A percentile compares a stretch with the other conserved stretches of the same genome.
Conservation (phyloP, 2,329 filamentous ascomycete species). For the Ascochyta koolunga region DNA sequence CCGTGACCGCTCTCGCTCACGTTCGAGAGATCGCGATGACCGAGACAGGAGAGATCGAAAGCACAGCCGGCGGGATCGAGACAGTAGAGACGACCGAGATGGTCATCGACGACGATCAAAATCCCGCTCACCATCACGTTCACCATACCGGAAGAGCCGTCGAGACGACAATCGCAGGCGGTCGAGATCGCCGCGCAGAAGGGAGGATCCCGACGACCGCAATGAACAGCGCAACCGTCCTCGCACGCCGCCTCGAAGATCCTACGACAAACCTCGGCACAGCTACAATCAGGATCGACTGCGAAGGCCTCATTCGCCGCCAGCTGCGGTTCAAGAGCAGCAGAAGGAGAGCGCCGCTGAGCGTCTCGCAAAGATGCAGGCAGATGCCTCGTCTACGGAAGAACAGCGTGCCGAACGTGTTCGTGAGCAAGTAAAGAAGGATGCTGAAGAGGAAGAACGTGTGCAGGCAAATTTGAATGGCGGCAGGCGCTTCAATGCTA, state of each 20-base stretch:
- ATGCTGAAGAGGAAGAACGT: slow-evolving; percentile 39
- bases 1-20: slow-evolving; percentile 46
- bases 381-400: slow-evolving; percentile 41
- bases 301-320: slow-evolving; percentile 11
- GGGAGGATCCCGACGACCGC: slow-evolving; percentile 25
- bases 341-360: slow-evolving; percentile 31
- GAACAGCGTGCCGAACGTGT: slow-evolving; percentile 43
- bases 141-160: slow-evolving; percentile 30
- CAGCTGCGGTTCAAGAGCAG: slow-evolving; percentile 10
- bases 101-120: slow-evolving; percentile 30
- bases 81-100: slow-evolving; percentile 23
- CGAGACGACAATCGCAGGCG: slow-evolving; percentile 23
- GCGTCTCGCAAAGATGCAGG: slow-evolving; percentile 44
- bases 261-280: slow-evolving; percentile 20
- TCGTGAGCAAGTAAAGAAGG: slow-evolving; percentile 36
- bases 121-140: slow-evolving; percentile 30
- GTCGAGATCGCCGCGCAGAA: slow-evolving; percentile 22
- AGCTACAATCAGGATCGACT: slow-evolving; percentile 15
- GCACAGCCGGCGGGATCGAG: slow-evolving; percentile 29
- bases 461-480: slow-evolving; percentile 24
- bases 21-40: slow-evolving; percentile 37
- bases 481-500: slow-evolving; percentile 25
- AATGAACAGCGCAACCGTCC: slow-evolving; percentile 30
- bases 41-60: slow-evolving; percentile 40
- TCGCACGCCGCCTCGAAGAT: slow-evolving; percentile 22